A percentile compares a stretch with the other conserved stretches of the same genome.
These are phyloP conservation scores for Colletotrichum tamarilloi DNA, from an alignment of 2,329 filamentous ascomycete species.

Conservation along the genomic window DNA sequence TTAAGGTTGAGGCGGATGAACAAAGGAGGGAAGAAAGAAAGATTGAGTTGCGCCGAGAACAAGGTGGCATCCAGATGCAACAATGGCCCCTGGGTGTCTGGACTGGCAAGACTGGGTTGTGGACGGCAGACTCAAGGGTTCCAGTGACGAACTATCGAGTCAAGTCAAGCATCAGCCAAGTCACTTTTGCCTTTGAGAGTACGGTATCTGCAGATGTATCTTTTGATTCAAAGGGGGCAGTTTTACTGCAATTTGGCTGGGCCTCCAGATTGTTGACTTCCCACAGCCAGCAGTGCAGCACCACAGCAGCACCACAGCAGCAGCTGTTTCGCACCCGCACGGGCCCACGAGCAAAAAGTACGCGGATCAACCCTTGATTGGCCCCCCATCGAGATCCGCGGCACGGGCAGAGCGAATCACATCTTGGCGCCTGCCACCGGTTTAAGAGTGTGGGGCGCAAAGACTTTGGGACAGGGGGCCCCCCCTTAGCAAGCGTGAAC, in stretches of 20 bases:
- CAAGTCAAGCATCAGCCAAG: neutral
- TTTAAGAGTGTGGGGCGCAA: conserved; percentile 19
- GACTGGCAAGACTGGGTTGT: neutral
- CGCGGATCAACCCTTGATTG: conserved; percentile 34
- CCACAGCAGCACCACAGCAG: no score
- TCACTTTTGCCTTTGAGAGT: neutral
- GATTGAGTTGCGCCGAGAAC: conserved; percentile 19
- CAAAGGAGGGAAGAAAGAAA: conserved; percentile 14
- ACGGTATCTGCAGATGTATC: neutral
- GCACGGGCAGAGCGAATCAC: neutral
- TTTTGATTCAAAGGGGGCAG: neutral
- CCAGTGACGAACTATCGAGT: neutral
- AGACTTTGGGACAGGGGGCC: conserved; percentile 1
- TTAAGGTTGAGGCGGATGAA: conserved; percentile 2
- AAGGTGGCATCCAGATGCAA: conserved; percentile 2
- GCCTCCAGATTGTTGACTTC: no score
- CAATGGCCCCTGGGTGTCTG: neutral
- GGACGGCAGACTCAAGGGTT: neutral
- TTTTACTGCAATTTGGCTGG: neutral
- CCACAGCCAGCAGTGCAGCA: no score
- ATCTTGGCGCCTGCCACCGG: conserved; percentile 29
- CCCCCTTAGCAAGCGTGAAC: neutral
- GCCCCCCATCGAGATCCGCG: neutral
- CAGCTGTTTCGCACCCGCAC: conserved; percentile 30
- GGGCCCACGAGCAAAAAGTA: neutral